phyloP scores from a whole-genome alignment of 78 protist genomes.

The Dictyostelium firmibasis region DNA sequence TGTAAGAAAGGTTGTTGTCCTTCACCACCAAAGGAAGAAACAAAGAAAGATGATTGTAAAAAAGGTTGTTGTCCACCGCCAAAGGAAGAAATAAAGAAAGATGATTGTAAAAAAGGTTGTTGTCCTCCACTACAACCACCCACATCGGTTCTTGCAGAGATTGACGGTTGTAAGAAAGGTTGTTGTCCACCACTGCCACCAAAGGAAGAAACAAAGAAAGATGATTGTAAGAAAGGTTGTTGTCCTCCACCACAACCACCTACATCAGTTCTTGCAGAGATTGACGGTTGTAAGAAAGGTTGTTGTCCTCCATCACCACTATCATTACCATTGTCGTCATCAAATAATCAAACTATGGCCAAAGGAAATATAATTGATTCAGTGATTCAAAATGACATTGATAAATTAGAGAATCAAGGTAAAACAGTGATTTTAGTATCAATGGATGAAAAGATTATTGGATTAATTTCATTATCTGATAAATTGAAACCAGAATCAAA shows the following conservation, averaged over 20 bases:
- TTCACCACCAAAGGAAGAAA: background rate
- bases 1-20: slow-evolving; percentile 43
- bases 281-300: background rate
- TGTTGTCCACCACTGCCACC: background rate
- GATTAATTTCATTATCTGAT: slow-evolving; percentile 45
- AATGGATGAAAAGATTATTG: slow-evolving; percentile 48
- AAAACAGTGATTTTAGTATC: slow-evolving; percentile 77
- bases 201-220: background rate
- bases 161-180: background rate
- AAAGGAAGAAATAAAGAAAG: background rate
- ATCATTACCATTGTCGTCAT: background rate
- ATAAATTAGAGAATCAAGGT: slow-evolving; percentile 30
- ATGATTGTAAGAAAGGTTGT: slow-evolving; percentile 8
- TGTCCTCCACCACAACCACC: background rate
- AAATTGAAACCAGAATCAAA: slow-evolving; percentile 63
- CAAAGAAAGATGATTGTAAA: background rate
- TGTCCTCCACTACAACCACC: background rate
- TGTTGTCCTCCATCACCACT: background rate
- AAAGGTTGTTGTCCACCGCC: slow-evolving; percentile 28
- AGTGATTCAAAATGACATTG: background rate
- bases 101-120: slow-evolving; percentile 35
- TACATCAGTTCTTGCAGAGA: background rate
- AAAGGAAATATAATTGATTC: background rate
- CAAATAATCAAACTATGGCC: background rate
- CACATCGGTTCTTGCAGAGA: background rate